These are phyloP conservation scores for Coffea eugenioides DNA, from an alignment of 257 asterid genomes.

Conservation along the genomic window DNA sequence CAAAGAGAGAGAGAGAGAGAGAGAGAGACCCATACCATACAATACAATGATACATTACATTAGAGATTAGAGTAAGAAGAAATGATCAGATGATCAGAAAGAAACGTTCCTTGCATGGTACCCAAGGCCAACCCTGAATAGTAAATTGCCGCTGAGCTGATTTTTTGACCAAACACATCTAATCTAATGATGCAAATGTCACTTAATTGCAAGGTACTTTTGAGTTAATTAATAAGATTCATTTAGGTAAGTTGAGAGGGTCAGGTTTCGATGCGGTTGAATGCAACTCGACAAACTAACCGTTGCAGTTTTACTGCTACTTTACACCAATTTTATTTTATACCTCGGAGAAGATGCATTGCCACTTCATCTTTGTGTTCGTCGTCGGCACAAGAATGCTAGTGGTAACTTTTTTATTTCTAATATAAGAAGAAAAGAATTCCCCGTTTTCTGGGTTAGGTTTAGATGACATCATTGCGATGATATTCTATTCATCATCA, in stretches of 20 bases:
- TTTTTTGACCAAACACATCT: background rate
- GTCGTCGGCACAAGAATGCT: background rate
- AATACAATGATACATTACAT: background rate
- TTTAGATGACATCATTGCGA: conserved; percentile 37
- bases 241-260: no score
- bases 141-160: background rate
- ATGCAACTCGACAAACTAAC: background rate
- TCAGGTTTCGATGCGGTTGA: background rate
- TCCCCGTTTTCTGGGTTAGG: background rate
- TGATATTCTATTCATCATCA: background rate
- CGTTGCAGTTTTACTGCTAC: no score
- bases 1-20: no score
- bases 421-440: no score
- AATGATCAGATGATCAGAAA: background rate
- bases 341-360: background rate
- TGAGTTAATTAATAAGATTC: no score
- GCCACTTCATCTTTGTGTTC: background rate
- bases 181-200: background rate
- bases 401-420: background rate
- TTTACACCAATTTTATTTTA: background rate
- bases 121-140: background rate
- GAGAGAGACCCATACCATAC: background rate
- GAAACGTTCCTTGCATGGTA: no score
- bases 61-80: conserved; percentile 10
- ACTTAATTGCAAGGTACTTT: background rate